phyloP scores from a whole-genome alignment of 2,329 filamentous ascomycete species.

The Penicillium rolfsii region DNA sequence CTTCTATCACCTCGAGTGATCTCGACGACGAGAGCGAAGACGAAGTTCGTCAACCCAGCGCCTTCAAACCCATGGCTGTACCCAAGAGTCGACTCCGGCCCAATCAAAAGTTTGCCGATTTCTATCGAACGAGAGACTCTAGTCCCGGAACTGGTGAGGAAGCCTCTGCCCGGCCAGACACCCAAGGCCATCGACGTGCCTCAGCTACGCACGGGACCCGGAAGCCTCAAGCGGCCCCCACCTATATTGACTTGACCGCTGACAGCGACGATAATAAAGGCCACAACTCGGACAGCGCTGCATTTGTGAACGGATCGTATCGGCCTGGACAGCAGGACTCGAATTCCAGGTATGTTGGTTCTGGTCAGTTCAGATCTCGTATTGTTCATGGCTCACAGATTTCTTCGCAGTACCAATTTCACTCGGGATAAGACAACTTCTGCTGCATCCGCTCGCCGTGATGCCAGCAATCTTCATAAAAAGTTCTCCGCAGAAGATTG shows the following conservation, averaged over 20 bases:
- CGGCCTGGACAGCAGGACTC: constrained; percentile 18
- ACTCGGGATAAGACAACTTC: constrained; percentile 13
- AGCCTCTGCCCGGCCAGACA: constrained; percentile 21
- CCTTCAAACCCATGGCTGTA: constrained; percentile 44
- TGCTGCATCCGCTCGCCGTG: constrained; percentile 38
- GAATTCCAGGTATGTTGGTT: constrained; percentile 21
- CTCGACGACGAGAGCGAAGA: constrained; percentile 41
- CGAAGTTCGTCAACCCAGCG: constrained; percentile 21
- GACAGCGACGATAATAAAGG: constrained; percentile 36
- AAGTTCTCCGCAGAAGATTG: constrained; percentile 50
- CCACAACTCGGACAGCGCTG: constrained; percentile 37
- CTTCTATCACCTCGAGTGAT: constrained; percentile 48
- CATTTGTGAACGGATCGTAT: constrained; percentile 28
- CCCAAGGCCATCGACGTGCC: constrained; percentile 12
- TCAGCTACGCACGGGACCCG: constrained; percentile 14
- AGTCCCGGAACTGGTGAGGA: constrained; percentile 40
- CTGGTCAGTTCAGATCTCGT: background rate
- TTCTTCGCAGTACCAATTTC: constrained; percentile 11
- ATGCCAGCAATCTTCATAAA: constrained; percentile 40
- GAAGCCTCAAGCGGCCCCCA: constrained; percentile 20
- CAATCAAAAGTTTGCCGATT: constrained; percentile 35
- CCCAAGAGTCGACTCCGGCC: constrained; percentile 44
- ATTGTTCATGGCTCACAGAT: background rate
- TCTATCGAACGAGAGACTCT: constrained; percentile 28
- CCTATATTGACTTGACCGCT: constrained; percentile 31